Conservation (phyloP, 352 stramenopile species). For the Phytophthora brassicae region DNA sequence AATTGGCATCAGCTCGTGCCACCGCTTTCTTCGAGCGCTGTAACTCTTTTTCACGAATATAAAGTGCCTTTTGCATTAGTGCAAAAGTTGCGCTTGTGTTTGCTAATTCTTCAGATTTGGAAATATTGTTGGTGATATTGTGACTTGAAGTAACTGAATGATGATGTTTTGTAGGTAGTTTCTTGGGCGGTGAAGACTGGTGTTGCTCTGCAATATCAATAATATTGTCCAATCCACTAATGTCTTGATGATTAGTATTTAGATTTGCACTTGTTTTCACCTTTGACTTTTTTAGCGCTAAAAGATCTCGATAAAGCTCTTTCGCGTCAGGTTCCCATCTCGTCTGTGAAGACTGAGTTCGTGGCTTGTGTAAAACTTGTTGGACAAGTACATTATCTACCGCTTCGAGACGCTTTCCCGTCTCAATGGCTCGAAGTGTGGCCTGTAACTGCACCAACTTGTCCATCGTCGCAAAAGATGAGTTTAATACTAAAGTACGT, state of each 20-base stretch:
- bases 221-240: not conserved
- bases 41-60: constrained; percentile 22
- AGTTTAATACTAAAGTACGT: constrained; percentile 1
- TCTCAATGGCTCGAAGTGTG: constrained; percentile 59
- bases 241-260: not conserved
- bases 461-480: constrained; percentile 15
- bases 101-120: constrained; percentile 4
- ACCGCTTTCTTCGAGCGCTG: constrained; percentile 25
- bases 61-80: constrained; percentile 32
- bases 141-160: not conserved
- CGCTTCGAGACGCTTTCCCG: constrained; percentile 42
- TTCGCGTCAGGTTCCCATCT: constrained; percentile 18
- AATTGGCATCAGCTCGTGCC: constrained; percentile 22
- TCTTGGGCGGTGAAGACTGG: constrained; percentile 11
- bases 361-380: constrained; percentile 43
- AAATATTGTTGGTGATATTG: constrained; percentile 4
- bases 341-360: not conserved
- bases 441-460: constrained; percentile 46
- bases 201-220: not conserved
- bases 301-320: constrained; percentile 48
- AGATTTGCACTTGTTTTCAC: constrained; percentile 21
- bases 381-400: constrained; percentile 56
- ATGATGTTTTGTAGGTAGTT: not conserved
- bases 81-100: not conserved
- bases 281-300: constrained; percentile 32